Conservation (phyloP, 495 filamentous ascomycete species). For the Penicillium manginii region DNA sequence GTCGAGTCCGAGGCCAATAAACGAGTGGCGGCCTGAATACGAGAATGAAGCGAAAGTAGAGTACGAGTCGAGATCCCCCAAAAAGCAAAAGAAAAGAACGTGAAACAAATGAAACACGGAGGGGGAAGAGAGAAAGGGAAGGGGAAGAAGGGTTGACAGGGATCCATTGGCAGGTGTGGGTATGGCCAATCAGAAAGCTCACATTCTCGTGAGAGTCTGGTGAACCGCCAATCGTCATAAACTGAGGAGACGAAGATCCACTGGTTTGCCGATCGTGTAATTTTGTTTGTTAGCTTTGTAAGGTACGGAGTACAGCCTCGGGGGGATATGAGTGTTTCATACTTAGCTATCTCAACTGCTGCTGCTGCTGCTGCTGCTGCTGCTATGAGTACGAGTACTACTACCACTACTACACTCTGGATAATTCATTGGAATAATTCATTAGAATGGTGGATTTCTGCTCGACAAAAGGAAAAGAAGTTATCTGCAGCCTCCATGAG, state of each 20-base stretch:
- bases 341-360: no score
- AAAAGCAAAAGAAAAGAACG: neutral
- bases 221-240: constrained; percentile 32
- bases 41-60: neutral
- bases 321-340: neutral
- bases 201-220: constrained; percentile 15
- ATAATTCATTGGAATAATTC: neutral
- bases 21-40: constrained; percentile 3
- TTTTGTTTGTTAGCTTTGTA: constrained; percentile 5
- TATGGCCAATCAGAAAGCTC: constrained; percentile 29
- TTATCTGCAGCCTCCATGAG: constrained; percentile 34
- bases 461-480: constrained; percentile 33
- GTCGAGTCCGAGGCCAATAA: constrained; percentile 3
- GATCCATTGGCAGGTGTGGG: constrained; percentile 4
- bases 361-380: no score
- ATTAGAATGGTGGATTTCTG: constrained; percentile 22
- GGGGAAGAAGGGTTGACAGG: constrained; percentile 24
- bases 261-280: constrained; percentile 32
- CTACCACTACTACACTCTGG: neutral
- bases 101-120: constrained; percentile 30
- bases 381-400: neutral
- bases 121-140: constrained; percentile 3
- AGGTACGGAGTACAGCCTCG: neutral
- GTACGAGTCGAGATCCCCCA: constrained; percentile 1
- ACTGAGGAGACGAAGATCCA: constrained; percentile 18